phyloP scores from a whole-genome alignment of 179 eudicot species.

The Beta macrorhiza region DNA sequence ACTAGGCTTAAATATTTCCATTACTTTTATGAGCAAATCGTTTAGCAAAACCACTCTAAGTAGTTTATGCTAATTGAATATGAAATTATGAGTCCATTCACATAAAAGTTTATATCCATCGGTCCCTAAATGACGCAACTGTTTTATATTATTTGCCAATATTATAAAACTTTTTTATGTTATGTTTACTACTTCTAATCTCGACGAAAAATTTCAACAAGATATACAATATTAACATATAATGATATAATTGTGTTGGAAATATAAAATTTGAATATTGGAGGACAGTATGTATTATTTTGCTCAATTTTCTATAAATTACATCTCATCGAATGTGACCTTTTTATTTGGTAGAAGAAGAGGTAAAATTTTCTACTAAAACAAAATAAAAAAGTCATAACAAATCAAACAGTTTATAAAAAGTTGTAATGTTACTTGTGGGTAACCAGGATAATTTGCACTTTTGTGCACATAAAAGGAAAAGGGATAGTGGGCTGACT shows the following conservation, averaged over 20 bases:
- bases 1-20: neutral
- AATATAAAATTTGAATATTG: no score
- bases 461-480: constrained; percentile 1
- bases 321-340: no score
- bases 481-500: constrained; percentile 25
- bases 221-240: no score
- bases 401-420: neutral
- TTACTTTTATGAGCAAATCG: neutral
- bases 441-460: neutral
- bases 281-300: no score
- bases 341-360: no score
- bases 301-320: no score
- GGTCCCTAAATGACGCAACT: neutral
- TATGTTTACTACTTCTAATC: no score
- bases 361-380: neutral
- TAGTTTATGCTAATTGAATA: neutral
- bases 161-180: no score
- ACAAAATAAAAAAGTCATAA: neutral
- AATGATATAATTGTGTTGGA: no score
- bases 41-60: neutral
- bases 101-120: neutral
- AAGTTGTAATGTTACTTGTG: constrained; percentile 8
- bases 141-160: neutral
- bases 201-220: no score
- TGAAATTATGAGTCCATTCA: neutral